Evolutionary conservation across 2,329 filamentous ascomycete genomes (phyloP), one percentile per base, ranked within the genome.

Genomic region (Verticillium isaacii): DNA sequence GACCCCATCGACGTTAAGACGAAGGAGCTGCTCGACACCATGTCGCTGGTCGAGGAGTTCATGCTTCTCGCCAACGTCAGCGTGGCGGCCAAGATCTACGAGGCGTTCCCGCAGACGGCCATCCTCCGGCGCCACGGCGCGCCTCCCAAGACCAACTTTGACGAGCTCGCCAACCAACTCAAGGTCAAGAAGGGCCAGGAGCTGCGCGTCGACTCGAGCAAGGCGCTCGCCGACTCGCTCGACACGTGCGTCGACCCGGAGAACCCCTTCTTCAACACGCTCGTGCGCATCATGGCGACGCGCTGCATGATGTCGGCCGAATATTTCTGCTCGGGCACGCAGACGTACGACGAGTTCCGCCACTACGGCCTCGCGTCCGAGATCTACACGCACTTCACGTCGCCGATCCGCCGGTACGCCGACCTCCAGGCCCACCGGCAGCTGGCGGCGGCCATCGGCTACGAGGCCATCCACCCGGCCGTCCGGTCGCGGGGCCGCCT

Each of bases 251-350:
- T 89, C 57, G 93, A 97, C 71, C 77, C 87, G 0, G 73, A 80
- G 11, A 91, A 98, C 69, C 92, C 94, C 32, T 99, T 97, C 81
- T 98, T 99, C 85, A 99, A 99, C 83, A 99, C 94, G 2, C 87
- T 99, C 29, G 89, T 99, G 68, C 92, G 95, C 73, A 97, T 99
- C 77, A 91, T 99, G 80, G 95, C 95, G 11, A 99, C 95, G 9
- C 89, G 95, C 25, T 99, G 95, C 84, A 99, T 99, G 95, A 97
- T 97, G 83, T 95, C 92, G 60, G 95, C 95, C 65, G 95, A 99
- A 77, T 99, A 99, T 78, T 99, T 99, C 78, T 95, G 91, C 78
- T 91, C 94, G 0, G 95, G 95, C 63, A 93, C 93, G 7, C 93
- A 97, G 74, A 87, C 93, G 0, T 94, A 95, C 74, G 90, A 92